Conservation (phyloP, 2,329 filamentous ascomycete genomes). For the Cytospora leucostoma region DNA sequence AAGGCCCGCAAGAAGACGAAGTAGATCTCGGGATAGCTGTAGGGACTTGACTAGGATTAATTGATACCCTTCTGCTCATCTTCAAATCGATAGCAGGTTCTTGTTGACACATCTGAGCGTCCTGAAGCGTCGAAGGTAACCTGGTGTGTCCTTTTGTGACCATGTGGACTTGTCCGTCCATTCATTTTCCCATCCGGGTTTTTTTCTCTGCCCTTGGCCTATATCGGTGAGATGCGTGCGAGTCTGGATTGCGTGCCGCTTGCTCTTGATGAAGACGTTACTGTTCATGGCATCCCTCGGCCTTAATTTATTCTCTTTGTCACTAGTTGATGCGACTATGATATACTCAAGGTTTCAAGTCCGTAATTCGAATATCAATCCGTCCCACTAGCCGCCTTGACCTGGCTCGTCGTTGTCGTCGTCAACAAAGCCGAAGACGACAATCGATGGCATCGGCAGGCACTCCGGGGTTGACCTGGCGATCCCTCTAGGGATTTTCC, state of each 20-base stretch:
- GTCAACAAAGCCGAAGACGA: not conserved
- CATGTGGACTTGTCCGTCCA: no score
- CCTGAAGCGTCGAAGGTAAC: not conserved
- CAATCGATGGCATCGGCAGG: not conserved
- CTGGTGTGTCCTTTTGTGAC: not conserved
- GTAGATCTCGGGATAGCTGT: slow-evolving; percentile 10
- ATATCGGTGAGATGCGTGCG: no score
- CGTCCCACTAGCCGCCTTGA: no score
- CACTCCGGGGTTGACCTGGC: not conserved
- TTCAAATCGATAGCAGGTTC: not conserved
- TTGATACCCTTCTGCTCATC: slow-evolving; percentile 19
- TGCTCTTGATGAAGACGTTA: no score
- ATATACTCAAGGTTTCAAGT: no score
- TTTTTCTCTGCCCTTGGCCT: no score
- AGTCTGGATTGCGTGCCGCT: no score
- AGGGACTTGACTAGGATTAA: slow-evolving; percentile 14
- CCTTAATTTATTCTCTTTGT: no score
- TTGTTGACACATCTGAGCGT: not conserved
- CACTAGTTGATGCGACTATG: no score
- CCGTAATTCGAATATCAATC: no score
- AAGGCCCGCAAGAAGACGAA: slow-evolving; percentile 60
- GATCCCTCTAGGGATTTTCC: not conserved
- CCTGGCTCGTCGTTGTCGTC: not conserved
- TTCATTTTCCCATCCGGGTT: no score
- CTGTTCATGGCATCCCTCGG: no score